Evolutionary conservation across 495 filamentous ascomycete species (phyloP).

Genomic region (Geopyxis carbonaria): DNA sequence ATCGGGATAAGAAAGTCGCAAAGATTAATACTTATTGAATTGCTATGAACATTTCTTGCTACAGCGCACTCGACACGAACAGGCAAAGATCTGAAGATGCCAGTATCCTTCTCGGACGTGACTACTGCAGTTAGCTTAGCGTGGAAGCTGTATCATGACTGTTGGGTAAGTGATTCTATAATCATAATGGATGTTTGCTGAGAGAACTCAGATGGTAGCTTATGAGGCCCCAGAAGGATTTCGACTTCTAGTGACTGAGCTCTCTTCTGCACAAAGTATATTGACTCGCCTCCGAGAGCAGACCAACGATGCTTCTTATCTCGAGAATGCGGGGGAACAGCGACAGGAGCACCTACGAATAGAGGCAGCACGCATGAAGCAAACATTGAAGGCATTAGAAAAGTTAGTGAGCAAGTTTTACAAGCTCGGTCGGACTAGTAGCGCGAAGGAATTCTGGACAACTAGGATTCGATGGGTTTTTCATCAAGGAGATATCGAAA

Average conservation of each 20-base stretch:
- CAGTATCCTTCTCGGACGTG: not conserved
- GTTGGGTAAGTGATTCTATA: not conserved
- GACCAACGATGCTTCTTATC: not conserved
- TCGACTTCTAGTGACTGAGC: not conserved
- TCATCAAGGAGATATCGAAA: not conserved
- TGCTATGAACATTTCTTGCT: too few relatives aligned
- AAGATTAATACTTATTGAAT: too few relatives aligned
- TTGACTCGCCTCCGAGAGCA: not conserved
- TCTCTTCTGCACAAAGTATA: not conserved
- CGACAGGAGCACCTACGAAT: not conserved
- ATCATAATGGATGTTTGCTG: not conserved
- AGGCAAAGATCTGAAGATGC: too few relatives aligned
- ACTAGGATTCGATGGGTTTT: not conserved
- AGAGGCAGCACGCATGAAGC: not conserved
- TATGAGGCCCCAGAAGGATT: not conserved
- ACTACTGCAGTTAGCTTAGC: not conserved
- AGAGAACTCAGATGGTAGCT: not conserved
- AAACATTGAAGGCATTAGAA: conserved; percentile 1
- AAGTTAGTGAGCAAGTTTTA: not conserved
- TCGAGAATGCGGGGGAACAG: not conserved
- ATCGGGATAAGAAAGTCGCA: too few relatives aligned
- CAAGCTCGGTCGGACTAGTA: not conserved
- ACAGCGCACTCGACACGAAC: too few relatives aligned
- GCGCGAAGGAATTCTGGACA: not conserved
- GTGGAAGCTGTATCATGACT: conserved; percentile 3